These are phyloP conservation scores for Hirsutella rhossiliensis DNA, from an alignment of 2,329 filamentous ascomycete genomes.

Conservation along the genomic window DNA sequence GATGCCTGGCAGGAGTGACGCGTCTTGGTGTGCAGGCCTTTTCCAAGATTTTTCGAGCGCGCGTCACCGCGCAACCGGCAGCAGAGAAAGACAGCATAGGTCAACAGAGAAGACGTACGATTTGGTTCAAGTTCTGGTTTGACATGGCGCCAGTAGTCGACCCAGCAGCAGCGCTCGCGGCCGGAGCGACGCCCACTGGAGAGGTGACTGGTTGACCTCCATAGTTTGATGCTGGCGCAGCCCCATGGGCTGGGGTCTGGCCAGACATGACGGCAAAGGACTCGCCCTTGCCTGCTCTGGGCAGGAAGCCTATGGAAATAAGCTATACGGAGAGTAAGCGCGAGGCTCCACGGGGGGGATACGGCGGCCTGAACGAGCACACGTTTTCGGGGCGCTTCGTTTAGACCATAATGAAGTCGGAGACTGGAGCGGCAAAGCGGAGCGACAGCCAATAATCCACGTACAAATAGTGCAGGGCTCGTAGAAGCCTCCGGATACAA, in stretches of 20 bases:
- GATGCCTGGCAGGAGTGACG: too few relatives aligned
- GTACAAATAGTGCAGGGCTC: too few relatives aligned
- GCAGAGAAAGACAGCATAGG: neutral
- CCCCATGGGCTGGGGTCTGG: conserved; percentile 16
- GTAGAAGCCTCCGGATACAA: too few relatives aligned
- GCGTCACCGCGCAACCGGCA: neutral
- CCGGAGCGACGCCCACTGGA: conserved; percentile 17
- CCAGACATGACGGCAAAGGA: conserved; percentile 18
- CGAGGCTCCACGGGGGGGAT: too few relatives aligned
- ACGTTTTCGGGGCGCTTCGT: too few relatives aligned
- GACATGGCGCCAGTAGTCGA: conserved; percentile 39
- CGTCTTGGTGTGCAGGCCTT: neutral
- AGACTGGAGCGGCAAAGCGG: too few relatives aligned
- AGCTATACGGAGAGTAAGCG: too few relatives aligned
- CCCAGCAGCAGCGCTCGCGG: conserved; percentile 19
- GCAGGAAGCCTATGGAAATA: neutral
- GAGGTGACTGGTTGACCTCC: conserved; percentile 19
- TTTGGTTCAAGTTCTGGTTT: conserved; percentile 88
- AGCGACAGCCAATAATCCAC: too few relatives aligned
- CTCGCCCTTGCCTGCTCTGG: neutral
- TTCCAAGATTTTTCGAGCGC: neutral
- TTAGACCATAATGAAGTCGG: too few relatives aligned
- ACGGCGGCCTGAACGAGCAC: too few relatives aligned
- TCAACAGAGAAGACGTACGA: conserved; percentile 50
- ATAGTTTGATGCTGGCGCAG: conserved; percentile 17